Conservation (phyloP, 2,329 filamentous ascomycete species). For the Arthrobotrys megalospora region DNA sequence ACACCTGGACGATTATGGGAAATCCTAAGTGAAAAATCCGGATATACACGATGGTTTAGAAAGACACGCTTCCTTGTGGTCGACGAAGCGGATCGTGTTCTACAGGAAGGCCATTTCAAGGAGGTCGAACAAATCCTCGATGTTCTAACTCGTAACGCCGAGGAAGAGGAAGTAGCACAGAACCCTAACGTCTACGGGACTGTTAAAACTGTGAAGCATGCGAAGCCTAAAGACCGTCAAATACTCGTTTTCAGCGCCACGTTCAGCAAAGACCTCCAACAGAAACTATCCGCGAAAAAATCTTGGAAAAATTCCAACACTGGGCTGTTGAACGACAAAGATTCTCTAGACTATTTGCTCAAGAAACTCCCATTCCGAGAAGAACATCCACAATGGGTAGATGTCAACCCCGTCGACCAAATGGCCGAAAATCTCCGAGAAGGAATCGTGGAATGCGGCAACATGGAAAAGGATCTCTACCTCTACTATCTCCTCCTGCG, state of each 20-base stretch:
- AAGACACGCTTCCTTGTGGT: slow-evolving; percentile 88
- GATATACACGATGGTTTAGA: slow-evolving; percentile 77
- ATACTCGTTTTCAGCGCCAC: slow-evolving; percentile 97
- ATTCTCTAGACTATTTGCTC: slow-evolving; percentile 93
- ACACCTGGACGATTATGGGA: slow-evolving; percentile 97
- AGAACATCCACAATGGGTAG: slow-evolving; percentile 88
- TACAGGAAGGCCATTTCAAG: slow-evolving; percentile 95
- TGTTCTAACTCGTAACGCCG: slow-evolving; percentile 78
- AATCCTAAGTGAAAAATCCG: slow-evolving; percentile 82
- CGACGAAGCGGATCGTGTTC: slow-evolving; percentile 91
- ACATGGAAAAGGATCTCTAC: slow-evolving; percentile 96
- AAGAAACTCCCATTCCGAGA: slow-evolving; percentile 90
- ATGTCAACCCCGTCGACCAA: slow-evolving; percentile 88
- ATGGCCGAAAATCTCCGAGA: slow-evolving; percentile 91
- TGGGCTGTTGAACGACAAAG: slow-evolving; percentile 78
- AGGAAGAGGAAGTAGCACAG: slow-evolving; percentile 67
- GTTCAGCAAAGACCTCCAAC: slow-evolving; percentile 90
- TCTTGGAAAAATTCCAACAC: slow-evolving; percentile 70
- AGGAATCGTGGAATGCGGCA: slow-evolving; percentile 90
- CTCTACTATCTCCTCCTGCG: slow-evolving; percentile 89
- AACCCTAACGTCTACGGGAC: slow-evolving; percentile 39
- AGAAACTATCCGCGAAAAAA: slow-evolving; percentile 86
- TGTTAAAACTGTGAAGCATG: slow-evolving; percentile 41
- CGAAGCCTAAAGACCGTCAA: slow-evolving; percentile 73
- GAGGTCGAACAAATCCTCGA: slow-evolving; percentile 90